Evolutionary conservation across 139 green algal genomes (phyloP).

Genomic region (Coelastrella sp.): DNA sequence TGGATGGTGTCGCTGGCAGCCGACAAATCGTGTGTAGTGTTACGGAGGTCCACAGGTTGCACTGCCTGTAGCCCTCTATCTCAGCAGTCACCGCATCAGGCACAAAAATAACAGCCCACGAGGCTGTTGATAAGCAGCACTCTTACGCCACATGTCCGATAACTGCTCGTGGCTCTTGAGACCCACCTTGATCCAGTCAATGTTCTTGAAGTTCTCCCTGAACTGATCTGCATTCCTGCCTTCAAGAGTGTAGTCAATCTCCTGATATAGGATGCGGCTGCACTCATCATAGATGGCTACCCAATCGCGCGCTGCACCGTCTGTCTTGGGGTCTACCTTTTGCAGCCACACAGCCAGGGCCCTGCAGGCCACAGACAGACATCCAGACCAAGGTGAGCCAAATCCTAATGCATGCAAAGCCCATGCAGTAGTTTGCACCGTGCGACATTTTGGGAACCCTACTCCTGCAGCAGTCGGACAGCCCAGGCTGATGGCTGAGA

Average conservation of each 20-base stretch:
- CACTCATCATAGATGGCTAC: constrained; percentile 99
- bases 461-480: not conserved
- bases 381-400: not conserved
- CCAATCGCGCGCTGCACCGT: constrained; percentile 98
- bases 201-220: constrained; percentile 79
- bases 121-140: too few species aligned
- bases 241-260: constrained; percentile 95
- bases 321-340: constrained; percentile 94
- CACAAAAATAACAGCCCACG: too few species aligned
- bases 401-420: not conserved
- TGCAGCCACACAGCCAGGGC: constrained; percentile 74
- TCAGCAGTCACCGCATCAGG: too few species aligned
- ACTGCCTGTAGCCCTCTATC: too few species aligned
- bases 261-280: constrained; percentile 95
- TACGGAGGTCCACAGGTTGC: too few species aligned
- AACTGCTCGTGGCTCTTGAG: not conserved
- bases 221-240: constrained; percentile 93
- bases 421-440: not conserved
- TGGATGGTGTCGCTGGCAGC: too few species aligned
- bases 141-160: too few species aligned
- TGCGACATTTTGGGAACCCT: not conserved
- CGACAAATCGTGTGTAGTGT: too few species aligned
- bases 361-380: constrained; percentile 5
- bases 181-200: constrained; percentile 91
- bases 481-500: too few species aligned